A percentile compares a stretch with the other conserved stretches of the same genome.
These are phyloP conservation scores for Calamus simplicifolius DNA, from an alignment of 176 grass and related monocot genomes.

Conservation along the genomic window DNA sequence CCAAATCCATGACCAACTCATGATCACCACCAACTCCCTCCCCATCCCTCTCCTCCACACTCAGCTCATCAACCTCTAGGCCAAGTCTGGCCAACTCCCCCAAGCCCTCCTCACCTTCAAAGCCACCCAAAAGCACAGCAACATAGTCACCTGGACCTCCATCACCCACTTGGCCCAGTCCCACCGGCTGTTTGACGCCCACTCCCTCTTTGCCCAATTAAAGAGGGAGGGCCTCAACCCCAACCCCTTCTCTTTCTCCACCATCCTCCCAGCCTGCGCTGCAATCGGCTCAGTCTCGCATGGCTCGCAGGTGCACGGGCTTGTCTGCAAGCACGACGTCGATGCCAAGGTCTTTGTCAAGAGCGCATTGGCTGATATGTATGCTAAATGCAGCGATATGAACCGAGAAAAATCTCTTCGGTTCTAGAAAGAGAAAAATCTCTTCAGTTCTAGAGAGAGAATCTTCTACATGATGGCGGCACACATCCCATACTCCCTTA, in stretches of 20 bases:
- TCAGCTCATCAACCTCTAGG: slow-evolving; percentile 50
- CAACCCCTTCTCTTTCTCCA: slow-evolving; percentile 28
- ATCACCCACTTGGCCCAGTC: slow-evolving; percentile 28
- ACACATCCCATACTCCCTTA: no score
- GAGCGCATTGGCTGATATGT: slow-evolving; percentile 32
- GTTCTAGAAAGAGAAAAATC: no score
- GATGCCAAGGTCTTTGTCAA: slow-evolving; percentile 26
- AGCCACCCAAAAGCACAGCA: slow-evolving; percentile 1
- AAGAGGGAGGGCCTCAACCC: neutral
- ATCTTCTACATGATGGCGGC: no score
- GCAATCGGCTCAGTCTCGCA: neutral
- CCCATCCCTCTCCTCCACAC: slow-evolving; percentile 31
- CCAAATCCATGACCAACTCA: slow-evolving; percentile 39
- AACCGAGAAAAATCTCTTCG: slow-evolving; percentile 12
- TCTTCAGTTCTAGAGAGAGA: no score
- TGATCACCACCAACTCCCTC: slow-evolving; percentile 15
- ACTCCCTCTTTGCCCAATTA: slow-evolving; percentile 36
- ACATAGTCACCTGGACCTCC: slow-evolving; percentile 14
- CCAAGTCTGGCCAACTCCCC: slow-evolving; percentile 17
- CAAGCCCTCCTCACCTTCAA: slow-evolving; percentile 20
- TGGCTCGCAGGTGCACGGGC: slow-evolving; percentile 33
- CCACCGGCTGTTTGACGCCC: slow-evolving; percentile 11
- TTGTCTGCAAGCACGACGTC: slow-evolving; percentile 23
- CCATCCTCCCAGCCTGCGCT: slow-evolving; percentile 29
- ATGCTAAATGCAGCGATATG: slow-evolving; percentile 36